These are phyloP conservation scores for Phytophthora hibernalis DNA, from an alignment of 352 stramenopile species.

Conservation along the genomic window DNA sequence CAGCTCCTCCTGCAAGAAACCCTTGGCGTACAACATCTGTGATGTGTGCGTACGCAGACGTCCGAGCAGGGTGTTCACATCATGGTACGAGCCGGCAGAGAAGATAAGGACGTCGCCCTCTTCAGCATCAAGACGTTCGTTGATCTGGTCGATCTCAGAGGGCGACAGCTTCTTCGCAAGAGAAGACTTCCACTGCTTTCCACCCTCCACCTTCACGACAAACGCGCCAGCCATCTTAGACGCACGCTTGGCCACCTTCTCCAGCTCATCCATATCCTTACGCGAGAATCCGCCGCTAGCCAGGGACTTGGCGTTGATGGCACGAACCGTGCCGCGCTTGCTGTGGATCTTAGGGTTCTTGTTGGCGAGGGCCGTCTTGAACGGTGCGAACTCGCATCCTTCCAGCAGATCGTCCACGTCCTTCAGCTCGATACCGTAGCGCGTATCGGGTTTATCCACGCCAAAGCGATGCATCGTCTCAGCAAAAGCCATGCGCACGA, in stretches of 20 bases:
- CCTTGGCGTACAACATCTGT: constrained; percentile 67
- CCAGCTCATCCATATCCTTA: constrained; percentile 75
- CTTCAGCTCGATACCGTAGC: constrained; percentile 74
- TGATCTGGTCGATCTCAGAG: constrained; percentile 58
- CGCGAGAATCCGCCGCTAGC: constrained; percentile 64
- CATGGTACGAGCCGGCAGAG: constrained; percentile 59
- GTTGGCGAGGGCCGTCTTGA: constrained; percentile 46
- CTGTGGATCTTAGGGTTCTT: constrained; percentile 27
- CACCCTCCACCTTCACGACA: constrained; percentile 67
- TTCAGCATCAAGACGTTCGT: constrained; percentile 54
- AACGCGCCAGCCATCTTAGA: constrained; percentile 44
- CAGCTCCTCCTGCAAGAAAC: constrained; percentile 67
- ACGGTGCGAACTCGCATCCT: constrained; percentile 48
- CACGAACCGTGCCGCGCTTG: constrained; percentile 56
- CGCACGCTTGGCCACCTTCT: constrained; percentile 58
- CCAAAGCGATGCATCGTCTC: constrained; percentile 85
- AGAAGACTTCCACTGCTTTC: constrained; percentile 77
- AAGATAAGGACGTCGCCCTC: constrained; percentile 80
- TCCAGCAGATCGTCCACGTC: constrained; percentile 60
- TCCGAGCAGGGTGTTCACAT: constrained; percentile 66
- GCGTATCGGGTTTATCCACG: constrained; percentile 89
- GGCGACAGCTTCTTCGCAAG: constrained; percentile 65
- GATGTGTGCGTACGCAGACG: constrained; percentile 71
- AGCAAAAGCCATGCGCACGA: constrained; percentile 74
- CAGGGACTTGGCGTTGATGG: constrained; percentile 77